Base-by-base conservation (phyloP, 306 rosid genomes). In the Dalbergia oliveri region DNA sequence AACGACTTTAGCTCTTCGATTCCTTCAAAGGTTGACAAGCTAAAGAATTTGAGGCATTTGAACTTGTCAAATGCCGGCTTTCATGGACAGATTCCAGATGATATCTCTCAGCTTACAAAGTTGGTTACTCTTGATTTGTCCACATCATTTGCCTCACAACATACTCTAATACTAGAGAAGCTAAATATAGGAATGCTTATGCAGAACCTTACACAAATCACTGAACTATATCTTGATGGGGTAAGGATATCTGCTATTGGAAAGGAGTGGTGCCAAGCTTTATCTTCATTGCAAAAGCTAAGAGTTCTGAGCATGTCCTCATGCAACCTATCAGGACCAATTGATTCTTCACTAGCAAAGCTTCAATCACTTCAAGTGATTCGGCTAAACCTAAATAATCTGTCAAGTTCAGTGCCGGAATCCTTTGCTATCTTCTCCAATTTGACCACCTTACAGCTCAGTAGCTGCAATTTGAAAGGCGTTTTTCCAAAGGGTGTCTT, bases 141-240 rank as follows among this genome's bases (percentile, higher is more conserved):
- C 53, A 2, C 31, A 7, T 1, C 34, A 10, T 4, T 19, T 0
- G 6, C 67, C 13, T 26, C 81, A 35, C 4, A 9, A 5, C 34
- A 58, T 1, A 0, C 0, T 2, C 12, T 51, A 16, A 15, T 60
- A 54, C 79, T 85, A 59, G 75, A 79, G 70, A 79, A 41, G 13
- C 79, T 80, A 71, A 50, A 58, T 80, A 10, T 88, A 4, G 34
- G 16, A 3, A 15, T 73, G 49, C 14, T 87, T 11, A 1, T 87
- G 11, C 51, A 73, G 8, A 87, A 86, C 50, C 70, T 93, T 21
- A 37, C 75, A 1, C 6, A 79, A 31, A 84, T 93, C 19, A 5
- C 0, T 13, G 86, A 80, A 60, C 56, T 89, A 4, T 26, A 66
- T 85, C 83, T 93, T 0, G 94, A 91, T 84, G 88, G 91, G 47